Base-by-base conservation (phyloP, 2,329 filamentous ascomycete genomes). In the Nemania sp. region DNA sequence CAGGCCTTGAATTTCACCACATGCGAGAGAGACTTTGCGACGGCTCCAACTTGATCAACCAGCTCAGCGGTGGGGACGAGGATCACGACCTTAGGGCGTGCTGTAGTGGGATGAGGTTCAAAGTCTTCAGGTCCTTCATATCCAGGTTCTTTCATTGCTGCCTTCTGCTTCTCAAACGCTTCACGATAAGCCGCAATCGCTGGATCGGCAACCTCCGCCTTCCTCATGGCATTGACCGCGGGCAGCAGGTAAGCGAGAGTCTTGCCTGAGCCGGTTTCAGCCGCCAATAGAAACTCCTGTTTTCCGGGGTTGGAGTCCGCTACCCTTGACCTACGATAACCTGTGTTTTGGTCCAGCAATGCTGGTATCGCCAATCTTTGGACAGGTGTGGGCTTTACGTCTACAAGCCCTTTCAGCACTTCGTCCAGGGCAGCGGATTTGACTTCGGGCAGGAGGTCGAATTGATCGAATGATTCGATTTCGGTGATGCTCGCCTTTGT, bases 211-310 rank as follows among this genome's bases (percentile, higher is more conserved):
- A 78, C 77, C 67, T 93, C 90, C 5, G 84, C 85, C 28, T 83
- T 76, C 74, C 99, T 99, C 64, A 99, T 73, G 7, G 90, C 89
- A 72, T 99, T 86, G 47, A 99, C 78, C 14, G 87, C 81, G 0
- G 94, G 95, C 5, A 97, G 73, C 5, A 97, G 77, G 68, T 99
- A 99, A 7, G 94, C 91, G 57, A 99, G 77, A 1, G 94, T 99
- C 77, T 99, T 99, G 56, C 94, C 94, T 0, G 94, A 97, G 11
- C 94, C 94, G 0, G 94, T 99, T 77, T 99, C 94, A 9, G 94
- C 94, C 3, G 94, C 94, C 44, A 99, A 79, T 11, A 99, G 79
- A 67, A 90, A 97, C 73, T 77, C 81, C 55, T 74, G 72, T 61
- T 67, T 79, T 51, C 64, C 66, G 2, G 68, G 50, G 5, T 57